Conservation (phyloP, 192 early-diverging fungal species). For the Linnemannia zychae region DNA sequence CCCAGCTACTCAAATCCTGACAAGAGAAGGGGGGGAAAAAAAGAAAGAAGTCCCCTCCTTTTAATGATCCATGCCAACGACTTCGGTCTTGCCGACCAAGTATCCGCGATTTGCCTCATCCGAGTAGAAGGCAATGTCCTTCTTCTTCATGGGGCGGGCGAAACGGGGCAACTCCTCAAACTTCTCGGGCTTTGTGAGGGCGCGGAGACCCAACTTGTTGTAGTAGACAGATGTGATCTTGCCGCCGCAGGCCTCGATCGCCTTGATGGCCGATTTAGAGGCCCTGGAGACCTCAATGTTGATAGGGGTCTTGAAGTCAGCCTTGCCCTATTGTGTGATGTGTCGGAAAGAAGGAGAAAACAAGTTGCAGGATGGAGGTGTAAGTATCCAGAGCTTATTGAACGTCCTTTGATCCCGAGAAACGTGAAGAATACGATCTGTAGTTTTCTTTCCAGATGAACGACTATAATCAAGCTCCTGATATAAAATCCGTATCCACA, state of each 20-base stretch:
- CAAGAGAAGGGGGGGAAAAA: neutral
- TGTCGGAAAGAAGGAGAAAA: neutral
- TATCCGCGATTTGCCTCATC: conserved; percentile 82
- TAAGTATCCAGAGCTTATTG: neutral
- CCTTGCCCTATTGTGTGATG: conserved; percentile 71
- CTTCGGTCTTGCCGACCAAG: conserved; percentile 64
- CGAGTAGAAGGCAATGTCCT: conserved; percentile 75
- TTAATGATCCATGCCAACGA: conserved; percentile 56
- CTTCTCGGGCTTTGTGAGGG: conserved; percentile 85
- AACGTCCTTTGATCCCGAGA: neutral
- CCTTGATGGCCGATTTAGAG: conserved; percentile 79
- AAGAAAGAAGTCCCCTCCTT: neutral
- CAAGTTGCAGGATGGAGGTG: neutral
- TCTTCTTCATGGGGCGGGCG: conserved; percentile 73
- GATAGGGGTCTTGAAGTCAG: conserved; percentile 80
- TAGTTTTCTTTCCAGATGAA: neutral
- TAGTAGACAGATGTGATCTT: conserved; percentile 86
- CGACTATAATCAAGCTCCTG: neutral
- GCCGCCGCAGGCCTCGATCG: conserved; percentile 88
- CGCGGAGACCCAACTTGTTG: conserved; percentile 79
- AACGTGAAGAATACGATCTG: neutral
- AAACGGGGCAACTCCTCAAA: conserved; percentile 79
- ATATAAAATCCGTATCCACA: neutral
- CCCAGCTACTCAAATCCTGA: neutral
- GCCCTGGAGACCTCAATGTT: conserved; percentile 91